A percentile compares a stretch with the other conserved stretches of the same genome.
Conservation (phyloP, 192 early-diverging fungal genomes). For the Gigaspora rosea region DNA sequence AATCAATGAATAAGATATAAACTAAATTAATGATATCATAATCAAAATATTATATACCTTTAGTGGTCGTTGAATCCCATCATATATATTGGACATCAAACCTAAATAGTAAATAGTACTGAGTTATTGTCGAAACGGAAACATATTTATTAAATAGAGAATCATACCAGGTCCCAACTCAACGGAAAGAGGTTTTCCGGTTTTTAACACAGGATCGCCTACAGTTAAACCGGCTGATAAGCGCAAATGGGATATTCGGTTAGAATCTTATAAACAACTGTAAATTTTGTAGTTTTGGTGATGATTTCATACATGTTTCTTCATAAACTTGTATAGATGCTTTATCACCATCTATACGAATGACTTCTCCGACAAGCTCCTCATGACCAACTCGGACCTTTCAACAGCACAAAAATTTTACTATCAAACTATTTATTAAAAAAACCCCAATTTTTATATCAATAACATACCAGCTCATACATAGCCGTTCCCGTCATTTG, state of each 20-base stretch:
- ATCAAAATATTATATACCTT: constrained; percentile 55
- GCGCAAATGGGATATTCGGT: too few species aligned
- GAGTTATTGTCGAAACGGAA: background rate
- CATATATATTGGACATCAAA: constrained; percentile 93
- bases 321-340: constrained; percentile 99
- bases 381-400: constrained; percentile 96
- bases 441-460: background rate
- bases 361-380: constrained; percentile 98
- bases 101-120: constrained; percentile 39
- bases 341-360: constrained; percentile 98
- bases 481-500: constrained; percentile 97
- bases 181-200: constrained; percentile 97
- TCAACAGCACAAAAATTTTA: background rate
- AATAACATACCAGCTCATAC: constrained; percentile 87
- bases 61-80: constrained; percentile 98
- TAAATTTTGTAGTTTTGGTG: too few species aligned
- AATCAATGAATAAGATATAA: background rate
- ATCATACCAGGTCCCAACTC: constrained; percentile 94
- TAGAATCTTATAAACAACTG: too few species aligned
- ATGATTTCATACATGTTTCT: constrained; percentile 79
- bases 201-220: constrained; percentile 97
- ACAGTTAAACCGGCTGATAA: constrained; percentile 89
- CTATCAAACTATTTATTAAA: constrained; percentile 1
- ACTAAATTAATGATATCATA: too few species aligned
- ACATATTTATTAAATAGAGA: constrained; percentile 7